Conservation (phyloP, 1,284 basidiomycete species). For the Uromyces viciae-fabae region DNA sequence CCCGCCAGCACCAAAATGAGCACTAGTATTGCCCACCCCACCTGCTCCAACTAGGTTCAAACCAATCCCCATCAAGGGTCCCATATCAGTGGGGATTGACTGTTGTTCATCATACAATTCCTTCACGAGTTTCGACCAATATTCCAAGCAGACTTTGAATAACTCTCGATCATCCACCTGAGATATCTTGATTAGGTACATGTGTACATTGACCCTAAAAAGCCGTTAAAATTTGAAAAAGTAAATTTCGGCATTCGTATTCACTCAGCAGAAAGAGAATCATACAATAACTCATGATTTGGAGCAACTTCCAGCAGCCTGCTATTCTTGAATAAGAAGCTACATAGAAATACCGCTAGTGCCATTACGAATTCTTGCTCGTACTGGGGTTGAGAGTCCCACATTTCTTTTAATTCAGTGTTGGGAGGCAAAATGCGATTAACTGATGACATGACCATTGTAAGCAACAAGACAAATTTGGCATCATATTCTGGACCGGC, state of each 20-base stretch:
- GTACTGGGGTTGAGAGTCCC: constrained; percentile 80
- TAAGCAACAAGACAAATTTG: constrained; percentile 96
- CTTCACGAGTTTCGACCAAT: constrained; percentile 96
- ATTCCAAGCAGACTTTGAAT: constrained; percentile 99
- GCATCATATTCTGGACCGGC: constrained; percentile 98
- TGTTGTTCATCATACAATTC: constrained; percentile 99
- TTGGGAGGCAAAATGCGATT: constrained; percentile 97
- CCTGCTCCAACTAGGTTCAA: constrained; percentile 61
- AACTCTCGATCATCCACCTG: constrained; percentile 98
- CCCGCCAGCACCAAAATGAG: constrained; percentile 52
- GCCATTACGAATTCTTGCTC: constrained; percentile 98
- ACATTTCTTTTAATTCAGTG: constrained; percentile 82
- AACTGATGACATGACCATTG: constrained; percentile 94
- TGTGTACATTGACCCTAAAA: constrained; percentile 72
- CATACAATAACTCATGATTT: constrained; percentile 79
- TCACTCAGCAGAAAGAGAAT: neutral
- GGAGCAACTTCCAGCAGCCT: constrained; percentile 85
- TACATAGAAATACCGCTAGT: constrained; percentile 91
- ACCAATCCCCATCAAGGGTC: constrained; percentile 86
- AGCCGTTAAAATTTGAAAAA: neutral
- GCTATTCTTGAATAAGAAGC: constrained; percentile 77
- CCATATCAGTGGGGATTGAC: constrained; percentile 83
- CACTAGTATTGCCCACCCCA: constrained; percentile 49
- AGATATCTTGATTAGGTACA: constrained; percentile 98
- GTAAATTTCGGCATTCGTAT: no score